Conservation (phyloP, 805 yeast genomes). For the Yamadazyma tumulicola region DNA sequence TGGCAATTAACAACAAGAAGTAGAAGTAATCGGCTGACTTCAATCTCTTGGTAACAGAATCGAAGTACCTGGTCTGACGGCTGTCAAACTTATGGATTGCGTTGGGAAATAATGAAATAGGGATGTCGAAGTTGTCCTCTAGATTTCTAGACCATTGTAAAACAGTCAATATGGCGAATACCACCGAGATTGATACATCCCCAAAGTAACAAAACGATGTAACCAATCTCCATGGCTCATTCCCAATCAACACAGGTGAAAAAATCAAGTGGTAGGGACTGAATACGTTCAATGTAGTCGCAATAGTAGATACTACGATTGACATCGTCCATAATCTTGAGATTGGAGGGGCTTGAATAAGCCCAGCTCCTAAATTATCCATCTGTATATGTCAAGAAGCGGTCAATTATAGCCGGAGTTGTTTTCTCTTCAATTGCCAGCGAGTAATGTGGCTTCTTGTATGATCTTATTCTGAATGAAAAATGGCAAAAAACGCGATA, state of each 20-base stretch:
- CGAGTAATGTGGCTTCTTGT: too few species aligned
- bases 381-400: too few species aligned
- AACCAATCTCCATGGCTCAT: constrained; percentile 37
- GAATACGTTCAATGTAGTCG: constrained; percentile 17
- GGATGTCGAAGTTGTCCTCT: constrained; percentile 22
- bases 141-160: constrained; percentile 18
- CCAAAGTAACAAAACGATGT: constrained; percentile 34
- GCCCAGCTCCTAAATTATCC: constrained; percentile 11
- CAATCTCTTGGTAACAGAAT: constrained; percentile 14
- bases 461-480: too few species aligned
- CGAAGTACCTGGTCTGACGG: constrained; percentile 15
- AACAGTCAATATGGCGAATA: constrained; percentile 12
- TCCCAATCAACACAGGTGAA: constrained; percentile 22
- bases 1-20: constrained; percentile 22
- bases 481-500: too few species aligned
- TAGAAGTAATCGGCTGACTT: constrained; percentile 29
- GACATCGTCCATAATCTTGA: constrained; percentile 26
- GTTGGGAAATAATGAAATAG: constrained; percentile 21
- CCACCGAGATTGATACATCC: constrained; percentile 9
- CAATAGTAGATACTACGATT: constrained; percentile 18
- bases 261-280: constrained; percentile 19
- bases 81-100: constrained; percentile 14
- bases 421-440: too few species aligned
- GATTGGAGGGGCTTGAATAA: constrained; percentile 18
- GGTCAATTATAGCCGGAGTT: too few species aligned